Conservation (phyloP, 306 rosid species). For the Lathyrus aphaca region DNA sequence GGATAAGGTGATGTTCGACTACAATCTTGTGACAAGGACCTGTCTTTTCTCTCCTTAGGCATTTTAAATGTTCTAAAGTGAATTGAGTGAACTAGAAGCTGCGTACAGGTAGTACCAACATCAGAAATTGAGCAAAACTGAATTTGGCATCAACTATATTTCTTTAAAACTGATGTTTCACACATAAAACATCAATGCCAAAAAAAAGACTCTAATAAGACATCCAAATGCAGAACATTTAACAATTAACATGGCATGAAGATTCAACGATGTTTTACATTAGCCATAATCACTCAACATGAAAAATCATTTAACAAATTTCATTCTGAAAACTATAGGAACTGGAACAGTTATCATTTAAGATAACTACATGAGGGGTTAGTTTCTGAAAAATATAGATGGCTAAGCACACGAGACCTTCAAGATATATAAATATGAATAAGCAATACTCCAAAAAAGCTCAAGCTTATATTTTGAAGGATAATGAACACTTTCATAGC, state of each 20-base stretch:
- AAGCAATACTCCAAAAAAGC: not conserved
- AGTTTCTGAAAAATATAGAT: conserved; percentile 1
- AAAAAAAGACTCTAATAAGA: not conserved
- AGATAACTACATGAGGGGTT: not conserved
- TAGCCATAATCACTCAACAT: conserved; percentile 10
- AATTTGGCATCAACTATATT: conserved; percentile 4
- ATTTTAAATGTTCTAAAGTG: conserved; percentile 46
- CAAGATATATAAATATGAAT: not conserved
- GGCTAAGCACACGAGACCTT: not conserved
- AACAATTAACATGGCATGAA: not conserved
- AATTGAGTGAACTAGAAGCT: conserved; percentile 37
- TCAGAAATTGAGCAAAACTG: conserved; percentile 29
- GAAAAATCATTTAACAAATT: conserved; percentile 8
- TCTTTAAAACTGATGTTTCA: not conserved
- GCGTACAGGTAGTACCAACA: conserved; percentile 35
- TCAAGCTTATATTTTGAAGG: not conserved
- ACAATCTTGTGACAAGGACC: conserved; percentile 76
- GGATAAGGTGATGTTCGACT: conserved; percentile 77
- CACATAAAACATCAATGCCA: conserved; percentile 3
- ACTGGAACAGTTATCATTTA: conserved; percentile 4
- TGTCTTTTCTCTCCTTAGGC: conserved; percentile 96
- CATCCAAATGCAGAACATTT: conserved; percentile 20
- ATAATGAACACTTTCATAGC: not conserved
- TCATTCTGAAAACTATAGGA: conserved; percentile 27
- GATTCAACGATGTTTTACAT: not conserved